Conservation (phyloP, 352 stramenopile genomes). For the Pythium rhizo-oryzae region DNA sequence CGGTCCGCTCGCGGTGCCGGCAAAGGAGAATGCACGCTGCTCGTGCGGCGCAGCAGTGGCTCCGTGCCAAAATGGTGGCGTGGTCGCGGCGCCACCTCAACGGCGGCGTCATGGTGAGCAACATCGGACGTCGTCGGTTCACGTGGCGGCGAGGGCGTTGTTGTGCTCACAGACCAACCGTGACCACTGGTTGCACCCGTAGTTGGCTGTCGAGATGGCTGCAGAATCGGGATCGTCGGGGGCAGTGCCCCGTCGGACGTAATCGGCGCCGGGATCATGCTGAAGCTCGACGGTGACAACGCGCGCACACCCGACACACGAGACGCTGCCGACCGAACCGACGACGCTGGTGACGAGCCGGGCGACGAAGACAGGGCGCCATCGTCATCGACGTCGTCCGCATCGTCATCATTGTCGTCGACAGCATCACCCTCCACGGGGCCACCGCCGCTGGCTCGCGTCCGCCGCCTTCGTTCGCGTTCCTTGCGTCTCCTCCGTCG, state of each 20-base stretch:
- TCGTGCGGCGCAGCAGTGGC: constrained; percentile 23
- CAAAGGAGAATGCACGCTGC: constrained; percentile 11
- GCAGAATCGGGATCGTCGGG: constrained; percentile 30
- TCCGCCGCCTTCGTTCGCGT: constrained; percentile 13
- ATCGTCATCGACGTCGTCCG: constrained; percentile 5
- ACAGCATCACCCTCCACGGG: not conserved
- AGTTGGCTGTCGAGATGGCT: constrained; percentile 27
- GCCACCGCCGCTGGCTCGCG: not conserved
- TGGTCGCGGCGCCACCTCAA: not conserved
- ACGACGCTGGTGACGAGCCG: constrained; percentile 28
- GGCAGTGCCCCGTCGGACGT: constrained; percentile 8
- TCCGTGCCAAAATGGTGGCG: constrained; percentile 31
- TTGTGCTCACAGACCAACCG: constrained; percentile 29
- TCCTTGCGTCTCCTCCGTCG: constrained; percentile 21
- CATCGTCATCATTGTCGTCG: constrained; percentile 12
- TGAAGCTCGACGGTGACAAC: constrained; percentile 17
- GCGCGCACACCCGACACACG: constrained; percentile 7
- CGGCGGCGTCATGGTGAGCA: not conserved
- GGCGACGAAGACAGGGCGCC: constrained; percentile 13
- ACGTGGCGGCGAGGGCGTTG: constrained; percentile 13
- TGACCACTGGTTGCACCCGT: constrained; percentile 25
- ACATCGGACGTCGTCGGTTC: not conserved
- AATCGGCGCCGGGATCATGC: not conserved
- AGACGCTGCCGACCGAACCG: constrained; percentile 24
- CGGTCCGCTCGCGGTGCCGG: not conserved